Evolutionary conservation across 495 filamentous ascomycete species (phyloP), one percentile per base, ranked within the genome.

Genomic region (Penicillium antarcticum): DNA sequence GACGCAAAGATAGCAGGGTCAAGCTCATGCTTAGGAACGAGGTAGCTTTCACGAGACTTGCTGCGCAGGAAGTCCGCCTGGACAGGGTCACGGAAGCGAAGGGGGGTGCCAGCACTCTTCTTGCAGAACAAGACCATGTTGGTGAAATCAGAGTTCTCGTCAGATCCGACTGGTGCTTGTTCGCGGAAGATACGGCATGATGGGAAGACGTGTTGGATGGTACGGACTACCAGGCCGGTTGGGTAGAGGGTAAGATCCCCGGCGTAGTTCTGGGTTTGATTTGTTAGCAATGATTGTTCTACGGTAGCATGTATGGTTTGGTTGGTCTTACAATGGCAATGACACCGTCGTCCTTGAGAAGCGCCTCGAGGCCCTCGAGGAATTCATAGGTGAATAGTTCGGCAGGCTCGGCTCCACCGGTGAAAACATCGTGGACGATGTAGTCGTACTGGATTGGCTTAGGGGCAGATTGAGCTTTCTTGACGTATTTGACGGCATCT

Each of bases 391-490:
- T 97, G 69, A 98, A 97, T 2, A 98, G 79, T 16, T 85, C 74
- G 13, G 91, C 79, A 2, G 94, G 94, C 62, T 97, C 94, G 2
- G 90, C 91, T 48, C 92, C 94, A 13, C 94, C 94, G 1, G 94
- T 98, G 72, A 98, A 98, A n/a, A 98, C 94, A 59, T 98, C 94
- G 58, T 98, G 94, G 52, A 98, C 75, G 62, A 98, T 91, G 73
- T 95, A 97, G 66, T 96, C 86, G 62, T 86, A 97, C 35, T 77
- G 73, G 13, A 77, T 65, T 29, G 71, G 61, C 3, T 64, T 53
- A 1, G 73, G 50, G 9, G 75, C 69, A 3, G 75, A 61, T 12
- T 72, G 63, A n/a, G 78, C 71, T 4, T 66, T 67, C 34, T 75
- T 60, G 12, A 91, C 88, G 69, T 91, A 96, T 19, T 71, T 68